Evolutionary conservation across 129 eudicot genomes (phyloP).

Genomic region (Saposhnikovia divaricata): DNA sequence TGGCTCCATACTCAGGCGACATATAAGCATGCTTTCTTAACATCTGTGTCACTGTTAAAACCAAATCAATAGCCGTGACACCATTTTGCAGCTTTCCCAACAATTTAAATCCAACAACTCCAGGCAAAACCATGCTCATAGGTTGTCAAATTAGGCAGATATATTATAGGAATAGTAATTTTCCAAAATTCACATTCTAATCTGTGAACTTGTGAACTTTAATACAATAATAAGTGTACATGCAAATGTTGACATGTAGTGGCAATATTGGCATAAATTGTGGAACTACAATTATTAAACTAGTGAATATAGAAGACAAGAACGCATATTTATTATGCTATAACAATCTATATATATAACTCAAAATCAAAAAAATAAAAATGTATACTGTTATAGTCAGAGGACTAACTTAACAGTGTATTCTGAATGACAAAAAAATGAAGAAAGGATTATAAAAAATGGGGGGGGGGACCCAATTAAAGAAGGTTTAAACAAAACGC

Average conservation of each 20-base stretch:
- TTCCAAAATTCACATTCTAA: background rate
- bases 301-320: background rate
- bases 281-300: background rate
- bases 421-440: no score
- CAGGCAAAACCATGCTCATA: slow-evolving; percentile 99
- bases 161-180: background rate
- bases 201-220: background rate
- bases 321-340: no score
- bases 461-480: no score
- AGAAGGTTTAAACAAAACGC: no score
- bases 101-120: slow-evolving; percentile 92
- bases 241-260: background rate
- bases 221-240: background rate
- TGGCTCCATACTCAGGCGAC: slow-evolving; percentile 99
- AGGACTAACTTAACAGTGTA: no score
- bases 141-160: slow-evolving; percentile 46
- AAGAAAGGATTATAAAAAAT: no score
- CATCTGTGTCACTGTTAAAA: slow-evolving; percentile 92
- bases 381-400: no score
- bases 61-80: slow-evolving; percentile 97
- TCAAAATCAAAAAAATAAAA: no score
- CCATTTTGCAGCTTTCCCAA: slow-evolving; percentile 85
- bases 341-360: no score
- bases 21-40: slow-evolving; percentile 96
- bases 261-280: background rate